Evolutionary conservation across 176 grass and related monocot genomes (phyloP).

Genomic region (Elaeis guineensis): DNA sequence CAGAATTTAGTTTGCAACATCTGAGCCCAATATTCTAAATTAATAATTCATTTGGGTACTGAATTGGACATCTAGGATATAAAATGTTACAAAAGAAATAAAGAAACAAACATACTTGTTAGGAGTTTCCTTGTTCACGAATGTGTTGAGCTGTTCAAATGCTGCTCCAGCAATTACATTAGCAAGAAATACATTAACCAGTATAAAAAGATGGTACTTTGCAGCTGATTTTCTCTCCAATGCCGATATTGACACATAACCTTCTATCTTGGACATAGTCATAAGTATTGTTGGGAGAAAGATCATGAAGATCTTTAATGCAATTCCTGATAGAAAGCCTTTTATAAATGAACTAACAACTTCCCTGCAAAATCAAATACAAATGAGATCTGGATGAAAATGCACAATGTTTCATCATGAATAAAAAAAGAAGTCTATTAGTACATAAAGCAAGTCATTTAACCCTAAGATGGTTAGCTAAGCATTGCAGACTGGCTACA

Average conservation of each 20-base stretch:
- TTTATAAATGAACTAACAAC: conserved; percentile 67
- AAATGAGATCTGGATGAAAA: conserved; percentile 14
- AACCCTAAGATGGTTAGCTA: too few relatives aligned
- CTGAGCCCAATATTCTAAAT: too few relatives aligned
- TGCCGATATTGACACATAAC: conserved; percentile 56
- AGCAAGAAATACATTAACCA: conserved; percentile 87
- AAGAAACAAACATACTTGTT: conserved; percentile 47
- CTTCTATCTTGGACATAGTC: conserved; percentile 96
- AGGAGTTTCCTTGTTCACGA: conserved; percentile 63
- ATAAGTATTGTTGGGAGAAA: conserved; percentile 85
- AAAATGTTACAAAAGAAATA: background rate
- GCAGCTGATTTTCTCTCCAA: conserved; percentile 72
- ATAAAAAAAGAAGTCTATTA: too few relatives aligned
- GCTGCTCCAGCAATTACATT: conserved; percentile 93
- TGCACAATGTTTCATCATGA: background rate
- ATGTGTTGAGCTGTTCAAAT: conserved; percentile 85
- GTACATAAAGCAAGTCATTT: too few relatives aligned
- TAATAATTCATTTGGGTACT: too few relatives aligned
- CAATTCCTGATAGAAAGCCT: conserved; percentile 92
- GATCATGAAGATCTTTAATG: conserved; percentile 77
- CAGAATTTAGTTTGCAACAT: too few relatives aligned
- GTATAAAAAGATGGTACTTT: conserved; percentile 80
- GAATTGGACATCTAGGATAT: too few relatives aligned
- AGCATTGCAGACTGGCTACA: too few relatives aligned
- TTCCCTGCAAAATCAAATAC: conserved; percentile 49